phyloP scores from a whole-genome alignment of 495 filamentous ascomycete species.

The Pyrenula aspistea region DNA sequence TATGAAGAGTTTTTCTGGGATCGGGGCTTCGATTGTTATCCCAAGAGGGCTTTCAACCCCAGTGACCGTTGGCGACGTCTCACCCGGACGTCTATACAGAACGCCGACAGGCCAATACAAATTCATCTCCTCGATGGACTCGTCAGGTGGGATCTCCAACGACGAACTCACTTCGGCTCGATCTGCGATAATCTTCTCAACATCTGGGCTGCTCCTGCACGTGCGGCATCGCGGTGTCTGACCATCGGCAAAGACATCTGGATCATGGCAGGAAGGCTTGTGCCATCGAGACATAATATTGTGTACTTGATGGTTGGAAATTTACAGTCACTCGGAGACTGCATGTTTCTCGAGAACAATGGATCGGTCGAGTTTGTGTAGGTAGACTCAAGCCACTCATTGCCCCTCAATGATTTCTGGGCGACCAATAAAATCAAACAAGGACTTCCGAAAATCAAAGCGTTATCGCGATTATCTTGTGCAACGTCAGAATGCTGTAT shows the following conservation, averaged over 20 bases:
- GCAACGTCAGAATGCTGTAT: too few species aligned
- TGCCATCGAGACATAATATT: neutral
- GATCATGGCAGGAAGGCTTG: neutral
- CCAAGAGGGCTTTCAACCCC: neutral
- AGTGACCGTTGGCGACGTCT: too few species aligned
- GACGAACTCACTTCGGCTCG: neutral
- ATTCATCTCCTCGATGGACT: neutral
- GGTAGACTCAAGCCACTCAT: too few species aligned
- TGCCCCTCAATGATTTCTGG: too few species aligned
- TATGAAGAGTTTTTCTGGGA: neutral
- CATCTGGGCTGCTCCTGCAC: neutral
- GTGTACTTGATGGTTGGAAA: too few species aligned
- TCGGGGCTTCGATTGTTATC: neutral
- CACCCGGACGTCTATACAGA: neutral
- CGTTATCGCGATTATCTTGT: too few species aligned
- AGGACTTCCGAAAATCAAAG: too few species aligned
- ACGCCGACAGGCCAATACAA: neutral
- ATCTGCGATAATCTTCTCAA: neutral
- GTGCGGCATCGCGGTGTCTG: neutral
- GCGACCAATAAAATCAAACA: too few species aligned
- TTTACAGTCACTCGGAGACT: too few species aligned
- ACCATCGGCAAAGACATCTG: neutral
- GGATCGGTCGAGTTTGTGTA: too few species aligned
- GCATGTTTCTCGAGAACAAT: too few species aligned
- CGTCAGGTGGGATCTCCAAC: too few species aligned